phyloP scores from a whole-genome alignment of 176 grass and related monocot species.

The Pontederia paniculata region DNA sequence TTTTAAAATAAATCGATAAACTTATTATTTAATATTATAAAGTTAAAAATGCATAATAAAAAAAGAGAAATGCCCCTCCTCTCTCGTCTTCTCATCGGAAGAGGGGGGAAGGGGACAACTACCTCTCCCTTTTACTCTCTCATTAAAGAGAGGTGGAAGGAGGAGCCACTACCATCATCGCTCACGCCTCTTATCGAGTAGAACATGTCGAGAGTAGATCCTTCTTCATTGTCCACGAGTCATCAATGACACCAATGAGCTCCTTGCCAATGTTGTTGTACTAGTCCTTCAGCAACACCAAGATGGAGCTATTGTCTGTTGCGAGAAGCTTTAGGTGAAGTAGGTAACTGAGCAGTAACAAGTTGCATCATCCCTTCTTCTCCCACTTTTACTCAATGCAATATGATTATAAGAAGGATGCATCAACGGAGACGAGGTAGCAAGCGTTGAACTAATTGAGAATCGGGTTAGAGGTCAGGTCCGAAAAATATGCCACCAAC shows the following conservation, averaged over 20 bases:
- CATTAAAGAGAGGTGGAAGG: no score
- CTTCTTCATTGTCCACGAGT: conserved; percentile 45
- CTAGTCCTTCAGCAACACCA: conserved; percentile 48
- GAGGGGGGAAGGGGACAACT: no score
- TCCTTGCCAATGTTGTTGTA: conserved; percentile 90
- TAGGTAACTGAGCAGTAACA: conserved; percentile 74
- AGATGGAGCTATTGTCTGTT: conserved; percentile 12
- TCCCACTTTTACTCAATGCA: conserved; percentile 70
- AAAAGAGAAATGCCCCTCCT: no score
- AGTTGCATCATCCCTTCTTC: conserved; percentile 52
- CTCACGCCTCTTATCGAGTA: conserved; percentile 57
- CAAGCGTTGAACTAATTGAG: conserved; percentile 67
- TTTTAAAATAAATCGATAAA: no score
- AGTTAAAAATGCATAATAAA: no score
- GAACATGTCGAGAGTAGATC: conserved; percentile 46
- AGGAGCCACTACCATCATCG: conserved; percentile 48
- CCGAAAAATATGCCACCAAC: conserved; percentile 54
- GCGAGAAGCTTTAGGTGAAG: conserved; percentile 70
- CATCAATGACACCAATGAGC: conserved; percentile 68
- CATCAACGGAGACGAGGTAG: conserved; percentile 60
- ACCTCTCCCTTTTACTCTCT: no score
- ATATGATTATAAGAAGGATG: conserved; percentile 40
- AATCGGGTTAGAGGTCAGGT: conserved; percentile 36
- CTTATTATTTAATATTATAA: no score
- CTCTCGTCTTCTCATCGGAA: no score